Evolutionary conservation across 345 rosid genomes (phyloP).

Genomic region (Eucalyptus grandis): DNA sequence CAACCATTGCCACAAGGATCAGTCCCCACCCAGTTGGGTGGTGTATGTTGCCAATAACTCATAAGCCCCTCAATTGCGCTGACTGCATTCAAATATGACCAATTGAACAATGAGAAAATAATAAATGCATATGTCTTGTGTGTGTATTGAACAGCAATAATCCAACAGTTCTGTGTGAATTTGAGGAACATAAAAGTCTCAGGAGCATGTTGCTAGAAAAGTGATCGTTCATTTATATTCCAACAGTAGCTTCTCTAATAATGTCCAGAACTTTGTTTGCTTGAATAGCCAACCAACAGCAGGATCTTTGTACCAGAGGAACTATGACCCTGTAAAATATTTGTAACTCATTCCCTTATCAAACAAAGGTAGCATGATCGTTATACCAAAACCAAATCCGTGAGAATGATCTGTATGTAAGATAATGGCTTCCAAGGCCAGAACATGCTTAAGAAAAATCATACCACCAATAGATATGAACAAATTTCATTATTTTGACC

Average conservation of each 20-base stretch:
- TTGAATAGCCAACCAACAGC: neutral
- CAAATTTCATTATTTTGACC: neutral
- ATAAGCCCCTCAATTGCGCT: constrained; percentile 18
- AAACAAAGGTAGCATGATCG: neutral
- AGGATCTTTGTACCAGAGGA: neutral
- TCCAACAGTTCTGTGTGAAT: neutral
- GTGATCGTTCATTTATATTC: neutral
- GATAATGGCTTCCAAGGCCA: neutral
- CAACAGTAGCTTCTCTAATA: neutral
- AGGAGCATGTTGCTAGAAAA: neutral
- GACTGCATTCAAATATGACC: constrained; percentile 16
- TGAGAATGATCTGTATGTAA: neutral
- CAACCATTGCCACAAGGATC: constrained; percentile 75
- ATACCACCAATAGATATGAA: no score
- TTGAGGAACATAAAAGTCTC: neutral
- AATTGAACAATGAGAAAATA: neutral
- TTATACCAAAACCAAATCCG: neutral
- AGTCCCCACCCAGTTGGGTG: constrained; percentile 42
- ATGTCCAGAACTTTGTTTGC: neutral
- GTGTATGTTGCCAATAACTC: constrained; percentile 28
- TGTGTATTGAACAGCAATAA: neutral
- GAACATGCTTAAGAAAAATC: neutral
- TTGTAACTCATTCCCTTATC: neutral
- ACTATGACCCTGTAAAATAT: neutral
- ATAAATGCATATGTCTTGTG: neutral